Evolutionary conservation across 2,329 filamentous ascomycete genomes (phyloP).

Genomic region (Sporothrix schenckii): DNA sequence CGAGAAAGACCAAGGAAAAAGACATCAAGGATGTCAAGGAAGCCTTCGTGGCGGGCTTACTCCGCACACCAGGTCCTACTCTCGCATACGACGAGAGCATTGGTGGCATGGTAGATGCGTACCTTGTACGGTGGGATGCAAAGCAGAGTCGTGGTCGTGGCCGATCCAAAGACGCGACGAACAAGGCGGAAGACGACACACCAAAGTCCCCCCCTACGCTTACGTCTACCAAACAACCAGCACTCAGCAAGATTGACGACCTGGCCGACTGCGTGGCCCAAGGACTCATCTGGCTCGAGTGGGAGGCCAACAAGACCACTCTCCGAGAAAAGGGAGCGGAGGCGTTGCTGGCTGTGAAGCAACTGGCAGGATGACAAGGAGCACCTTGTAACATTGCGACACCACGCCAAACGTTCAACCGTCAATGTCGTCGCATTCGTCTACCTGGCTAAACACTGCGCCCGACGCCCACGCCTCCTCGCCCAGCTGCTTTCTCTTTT

Average conservation of each 20-base stretch:
- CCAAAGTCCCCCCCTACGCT: neutral
- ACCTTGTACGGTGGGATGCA: constrained; percentile 32
- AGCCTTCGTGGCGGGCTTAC: constrained; percentile 32
- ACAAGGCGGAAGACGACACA: neutral
- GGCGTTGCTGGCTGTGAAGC: constrained; percentile 28
- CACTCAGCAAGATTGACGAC: constrained; percentile 71
- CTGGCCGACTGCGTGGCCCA: constrained; percentile 79
- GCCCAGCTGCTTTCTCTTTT: constrained; percentile 59
- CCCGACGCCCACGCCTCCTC: constrained; percentile 58
- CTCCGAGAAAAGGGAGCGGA: constrained; percentile 43
- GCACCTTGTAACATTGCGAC: neutral
- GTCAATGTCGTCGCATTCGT: neutral
- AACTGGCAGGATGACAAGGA: neutral
- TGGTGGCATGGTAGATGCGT: constrained; percentile 32
- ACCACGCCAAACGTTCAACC: neutral
- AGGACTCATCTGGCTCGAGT: constrained; percentile 74
- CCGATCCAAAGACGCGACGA: neutral
- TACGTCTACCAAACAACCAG: neutral
- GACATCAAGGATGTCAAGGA: constrained; percentile 39
- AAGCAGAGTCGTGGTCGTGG: constrained; percentile 21
- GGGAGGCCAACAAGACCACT: constrained; percentile 63
- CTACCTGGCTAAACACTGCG: neutral
- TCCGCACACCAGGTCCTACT: constrained; percentile 14
- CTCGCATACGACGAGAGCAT: constrained; percentile 17
- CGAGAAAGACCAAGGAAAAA: constrained; percentile 34